A percentile compares a stretch with the other conserved stretches of the same genome.
Conservation (phyloP, 345 rosid species). For the Raphanus sativus region DNA sequence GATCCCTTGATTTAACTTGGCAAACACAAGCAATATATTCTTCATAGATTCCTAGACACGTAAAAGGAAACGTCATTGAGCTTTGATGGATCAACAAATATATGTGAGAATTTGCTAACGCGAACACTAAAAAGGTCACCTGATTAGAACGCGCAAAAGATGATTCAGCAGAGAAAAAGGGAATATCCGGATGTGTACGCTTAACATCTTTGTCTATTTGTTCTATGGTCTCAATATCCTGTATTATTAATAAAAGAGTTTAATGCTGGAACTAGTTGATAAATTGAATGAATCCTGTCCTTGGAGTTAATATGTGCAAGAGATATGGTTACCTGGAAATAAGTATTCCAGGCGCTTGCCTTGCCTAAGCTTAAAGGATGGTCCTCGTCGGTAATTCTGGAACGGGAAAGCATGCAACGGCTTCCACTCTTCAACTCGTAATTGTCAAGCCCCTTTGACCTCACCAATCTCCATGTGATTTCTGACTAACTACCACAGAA, state of each 20-base stretch:
- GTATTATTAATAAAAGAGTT: slow-evolving; percentile 26
- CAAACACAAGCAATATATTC: slow-evolving; percentile 80
- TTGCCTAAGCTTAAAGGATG: slow-evolving; percentile 96
- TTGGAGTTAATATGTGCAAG: too few species aligned
- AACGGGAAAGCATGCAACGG: slow-evolving; percentile 75
- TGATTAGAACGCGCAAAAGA: slow-evolving; percentile 74
- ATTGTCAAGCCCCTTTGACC: slow-evolving; percentile 46
- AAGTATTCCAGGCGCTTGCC: slow-evolving; percentile 88
- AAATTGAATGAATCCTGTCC: neutral
- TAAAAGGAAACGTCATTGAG: slow-evolving; percentile 28
- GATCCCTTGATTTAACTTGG: slow-evolving; percentile 97
- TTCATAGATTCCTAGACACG: slow-evolving; percentile 78
- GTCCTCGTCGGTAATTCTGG: slow-evolving; percentile 75
- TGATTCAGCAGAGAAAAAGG: slow-evolving; percentile 87
- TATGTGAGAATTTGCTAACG: slow-evolving; percentile 6
- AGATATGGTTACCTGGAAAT: slow-evolving; percentile 71
- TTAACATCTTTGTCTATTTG: slow-evolving; percentile 96
- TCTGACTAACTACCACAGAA: slow-evolving; percentile 95
- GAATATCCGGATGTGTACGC: slow-evolving; percentile 97
- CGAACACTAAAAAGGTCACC: slow-evolving; percentile 44
- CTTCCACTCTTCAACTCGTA: slow-evolving; percentile 56
- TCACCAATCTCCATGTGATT: slow-evolving; percentile 86
- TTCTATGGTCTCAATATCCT: slow-evolving; percentile 90
- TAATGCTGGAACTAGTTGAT: neutral
- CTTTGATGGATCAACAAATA: slow-evolving; percentile 17